A percentile compares a stretch with the other conserved stretches of the same genome.
Conservation (phyloP, 2,329 filamentous ascomycete species). For the Teratosphaeriaceae sp. region DNA sequence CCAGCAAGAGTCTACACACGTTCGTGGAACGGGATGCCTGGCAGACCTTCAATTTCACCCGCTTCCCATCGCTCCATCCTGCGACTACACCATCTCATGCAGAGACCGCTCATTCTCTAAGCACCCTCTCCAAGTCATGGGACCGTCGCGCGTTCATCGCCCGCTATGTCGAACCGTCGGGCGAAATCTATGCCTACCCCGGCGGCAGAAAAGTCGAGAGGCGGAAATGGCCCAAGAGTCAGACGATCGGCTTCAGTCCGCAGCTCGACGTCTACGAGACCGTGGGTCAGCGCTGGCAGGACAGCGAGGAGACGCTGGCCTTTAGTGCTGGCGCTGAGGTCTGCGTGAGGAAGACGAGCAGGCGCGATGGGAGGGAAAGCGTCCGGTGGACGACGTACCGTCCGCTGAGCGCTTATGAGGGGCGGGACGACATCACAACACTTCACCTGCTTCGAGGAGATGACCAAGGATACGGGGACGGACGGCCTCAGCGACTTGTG, state of each 20-base stretch:
- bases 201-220: conserved; percentile 20
- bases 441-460: conserved; percentile 43
- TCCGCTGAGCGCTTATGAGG: conserved; percentile 45
- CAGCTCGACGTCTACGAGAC: conserved; percentile 26
- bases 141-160: conserved; percentile 51
- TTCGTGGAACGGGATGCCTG: conserved; percentile 42
- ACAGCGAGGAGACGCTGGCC: conserved; percentile 50
- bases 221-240: conserved; percentile 38
- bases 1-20: conserved; percentile 39
- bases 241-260: conserved; percentile 55
- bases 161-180: conserved; percentile 43
- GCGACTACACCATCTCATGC: conserved; percentile 33
- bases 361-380: conserved; percentile 16
- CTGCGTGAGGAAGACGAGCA: conserved; percentile 41
- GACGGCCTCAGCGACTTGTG: conserved; percentile 31
- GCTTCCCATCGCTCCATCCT: conserved; percentile 38
- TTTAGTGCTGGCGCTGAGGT: conserved; percentile 57
- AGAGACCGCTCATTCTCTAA: conserved; percentile 48
- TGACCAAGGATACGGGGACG: conserved; percentile 28
- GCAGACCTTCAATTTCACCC: conserved; percentile 41
- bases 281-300: conserved; percentile 34
- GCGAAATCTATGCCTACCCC: conserved; percentile 29
- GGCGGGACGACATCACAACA: conserved; percentile 53
- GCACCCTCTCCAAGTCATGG: conserved; percentile 51
- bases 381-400: conserved; percentile 46